phyloP scores from a whole-genome alignment of 2,329 filamentous ascomycete genomes.

The Cordyceps cateniannulata region DNA sequence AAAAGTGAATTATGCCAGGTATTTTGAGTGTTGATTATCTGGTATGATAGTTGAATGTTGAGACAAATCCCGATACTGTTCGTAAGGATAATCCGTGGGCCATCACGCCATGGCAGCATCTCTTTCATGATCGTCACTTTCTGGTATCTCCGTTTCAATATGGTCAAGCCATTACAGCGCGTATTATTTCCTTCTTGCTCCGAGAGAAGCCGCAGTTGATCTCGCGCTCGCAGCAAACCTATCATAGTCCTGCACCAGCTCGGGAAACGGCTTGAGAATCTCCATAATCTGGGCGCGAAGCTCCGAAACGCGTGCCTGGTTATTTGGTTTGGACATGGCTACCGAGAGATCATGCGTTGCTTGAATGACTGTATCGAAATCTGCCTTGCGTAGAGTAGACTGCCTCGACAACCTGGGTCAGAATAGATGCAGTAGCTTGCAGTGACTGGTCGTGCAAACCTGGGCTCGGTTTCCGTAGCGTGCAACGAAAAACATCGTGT shows the following conservation, averaged over 20 bases:
- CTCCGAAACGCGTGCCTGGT: constrained; percentile 15
- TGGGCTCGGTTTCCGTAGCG: constrained; percentile 21
- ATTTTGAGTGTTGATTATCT: too few species aligned
- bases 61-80: not conserved
- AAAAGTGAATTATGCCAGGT: too few species aligned
- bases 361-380: constrained; percentile 21
- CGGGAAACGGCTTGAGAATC: constrained; percentile 22
- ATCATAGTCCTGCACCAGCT: constrained; percentile 23
- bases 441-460: constrained; percentile 15
- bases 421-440: not conserved
- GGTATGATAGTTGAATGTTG: not conserved
- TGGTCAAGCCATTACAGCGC: not conserved
- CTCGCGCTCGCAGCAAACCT: constrained; percentile 15
- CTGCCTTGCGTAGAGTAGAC: constrained; percentile 21
- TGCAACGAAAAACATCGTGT: constrained; percentile 24
- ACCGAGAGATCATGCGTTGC: constrained; percentile 15
- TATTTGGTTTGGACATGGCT: constrained; percentile 14
- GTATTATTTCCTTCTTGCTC: not conserved
- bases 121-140: not conserved
- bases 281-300: constrained; percentile 19
- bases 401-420: not conserved
- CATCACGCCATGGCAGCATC: too few species aligned
- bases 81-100: not conserved
- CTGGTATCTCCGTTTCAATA: not conserved
- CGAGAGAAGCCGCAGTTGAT: not conserved